These are phyloP conservation scores for Pythium diclinum DNA, from an alignment of 352 stramenopile species.

Conservation along the genomic window DNA sequence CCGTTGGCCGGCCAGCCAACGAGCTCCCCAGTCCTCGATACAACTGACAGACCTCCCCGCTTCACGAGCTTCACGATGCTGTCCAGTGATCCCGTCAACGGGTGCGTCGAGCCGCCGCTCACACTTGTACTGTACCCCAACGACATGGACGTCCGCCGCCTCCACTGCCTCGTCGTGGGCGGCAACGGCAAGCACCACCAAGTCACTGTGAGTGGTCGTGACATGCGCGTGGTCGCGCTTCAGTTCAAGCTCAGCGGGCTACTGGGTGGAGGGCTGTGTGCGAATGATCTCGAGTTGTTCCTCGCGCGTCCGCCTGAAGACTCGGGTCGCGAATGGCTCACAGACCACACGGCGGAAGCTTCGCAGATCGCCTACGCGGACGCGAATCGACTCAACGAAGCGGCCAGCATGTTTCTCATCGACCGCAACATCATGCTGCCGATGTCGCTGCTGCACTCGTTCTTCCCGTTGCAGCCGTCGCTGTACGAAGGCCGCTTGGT, in stretches of 20 bases:
- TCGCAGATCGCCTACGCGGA: not conserved
- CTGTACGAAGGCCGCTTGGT: not conserved
- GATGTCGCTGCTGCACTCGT: not conserved
- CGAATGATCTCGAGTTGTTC: conserved; percentile 13
- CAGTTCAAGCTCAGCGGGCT: conserved; percentile 2
- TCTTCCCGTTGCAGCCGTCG: conserved; percentile 14
- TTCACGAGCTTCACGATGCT: not conserved
- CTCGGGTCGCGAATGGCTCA: conserved; percentile 4
- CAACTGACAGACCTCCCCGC: not conserved
- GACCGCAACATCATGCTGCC: conserved; percentile 3
- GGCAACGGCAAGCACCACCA: not conserved
- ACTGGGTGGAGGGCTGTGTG: not conserved
- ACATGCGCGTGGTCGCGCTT: conserved; percentile 3
- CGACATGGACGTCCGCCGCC: conserved; percentile 6
- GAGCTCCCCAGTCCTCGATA: no score
- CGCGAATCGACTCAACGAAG: not conserved
- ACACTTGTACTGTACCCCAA: conserved; percentile 6
- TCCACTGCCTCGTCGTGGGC: conserved; percentile 20
- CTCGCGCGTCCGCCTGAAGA: conserved; percentile 4
- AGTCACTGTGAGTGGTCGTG: not conserved
- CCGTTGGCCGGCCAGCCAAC: no score
- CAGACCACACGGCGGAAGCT: not conserved
- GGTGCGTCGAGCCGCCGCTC: not conserved
- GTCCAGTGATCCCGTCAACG: not conserved
- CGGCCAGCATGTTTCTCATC: not conserved